A percentile compares a stretch with the other conserved stretches of the same genome.
phyloP scores from a whole-genome alignment of 257 asterid species.

The Penstemon eatonii region DNA sequence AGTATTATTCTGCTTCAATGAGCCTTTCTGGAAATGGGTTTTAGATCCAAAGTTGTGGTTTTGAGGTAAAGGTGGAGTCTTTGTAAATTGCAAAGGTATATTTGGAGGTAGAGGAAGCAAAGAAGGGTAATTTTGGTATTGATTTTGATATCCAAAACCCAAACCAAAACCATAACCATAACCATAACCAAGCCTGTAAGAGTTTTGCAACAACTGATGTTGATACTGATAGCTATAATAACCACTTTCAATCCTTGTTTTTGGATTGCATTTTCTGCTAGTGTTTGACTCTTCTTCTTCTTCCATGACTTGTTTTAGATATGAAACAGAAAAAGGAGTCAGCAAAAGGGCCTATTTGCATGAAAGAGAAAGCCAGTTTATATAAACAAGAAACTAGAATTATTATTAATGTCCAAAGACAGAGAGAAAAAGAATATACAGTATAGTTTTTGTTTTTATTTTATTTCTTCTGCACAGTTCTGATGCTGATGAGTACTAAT shows the following conservation, averaged over 20 bases:
- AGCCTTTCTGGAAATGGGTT: conserved; percentile 52
- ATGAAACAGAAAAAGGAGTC: conserved; percentile 31
- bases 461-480: conserved; percentile 27
- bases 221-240: conserved; percentile 45
- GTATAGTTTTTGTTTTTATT: neutral
- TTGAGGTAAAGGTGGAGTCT: conserved; percentile 48
- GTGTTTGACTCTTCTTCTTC: conserved; percentile 47
- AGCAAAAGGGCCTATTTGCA: conserved; percentile 59
- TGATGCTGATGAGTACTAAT: conserved; percentile 28
- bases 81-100: conserved; percentile 52
- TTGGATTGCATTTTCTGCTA: conserved; percentile 51
- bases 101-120: conserved; percentile 78
- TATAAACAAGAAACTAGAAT: conserved; percentile 44
- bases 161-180: conserved; percentile 32
- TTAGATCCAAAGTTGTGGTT: conserved; percentile 51
- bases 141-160: conserved; percentile 47
- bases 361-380: conserved; percentile 53
- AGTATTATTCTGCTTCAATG: conserved; percentile 34
- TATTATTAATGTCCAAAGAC: conserved; percentile 32
- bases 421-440: conserved; percentile 25
- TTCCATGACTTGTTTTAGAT: conserved; percentile 52
- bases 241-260: conserved; percentile 33
- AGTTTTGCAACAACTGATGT: conserved; percentile 48
- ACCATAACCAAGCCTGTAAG: conserved; percentile 44
- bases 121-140: conserved; percentile 58